Evolutionary conservation across 495 filamentous ascomycete genomes (phyloP).

Genomic region (Peziza echinospora): DNA sequence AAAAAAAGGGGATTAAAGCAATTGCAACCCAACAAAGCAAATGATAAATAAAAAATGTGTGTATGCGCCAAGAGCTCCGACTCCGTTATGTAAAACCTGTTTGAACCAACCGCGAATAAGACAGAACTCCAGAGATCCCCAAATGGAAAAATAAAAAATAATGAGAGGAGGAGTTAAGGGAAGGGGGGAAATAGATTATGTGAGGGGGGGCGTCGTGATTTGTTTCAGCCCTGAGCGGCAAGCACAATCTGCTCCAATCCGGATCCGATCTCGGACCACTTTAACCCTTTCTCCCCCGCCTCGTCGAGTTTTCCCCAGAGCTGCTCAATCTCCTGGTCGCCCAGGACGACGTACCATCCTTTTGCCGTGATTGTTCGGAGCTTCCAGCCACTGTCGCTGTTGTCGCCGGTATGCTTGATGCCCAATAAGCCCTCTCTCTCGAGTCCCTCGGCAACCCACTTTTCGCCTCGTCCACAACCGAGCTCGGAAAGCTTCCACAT

Average conservation of each 20-base stretch:
- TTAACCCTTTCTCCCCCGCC: conserved; percentile 9
- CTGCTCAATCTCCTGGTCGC: conserved; percentile 1
- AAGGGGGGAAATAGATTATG: too few species aligned
- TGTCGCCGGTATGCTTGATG: conserved; percentile 12
- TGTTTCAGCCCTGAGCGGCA: too few species aligned
- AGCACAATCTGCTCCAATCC: conserved; percentile 8
- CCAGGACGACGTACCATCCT: conserved; percentile 13
- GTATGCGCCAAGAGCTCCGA: too few species aligned
- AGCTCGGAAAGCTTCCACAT: conserved; percentile 6
- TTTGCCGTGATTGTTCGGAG: conserved; percentile 12
- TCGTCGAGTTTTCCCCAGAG: conserved; percentile 8
- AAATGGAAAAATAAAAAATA: too few species aligned
- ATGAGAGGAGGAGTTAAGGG: too few species aligned
- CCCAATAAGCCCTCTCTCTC: conserved; percentile 20
- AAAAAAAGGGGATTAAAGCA: too few species aligned
- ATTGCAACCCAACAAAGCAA: too few species aligned
- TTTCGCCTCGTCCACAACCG: conserved; percentile 7
- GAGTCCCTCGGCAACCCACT: conserved; percentile 17
- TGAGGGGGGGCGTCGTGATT: too few species aligned
- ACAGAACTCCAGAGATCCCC: too few species aligned
- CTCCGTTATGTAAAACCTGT: too few species aligned
- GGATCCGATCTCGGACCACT: conserved; percentile 14
- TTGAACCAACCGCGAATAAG: too few species aligned
- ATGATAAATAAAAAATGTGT: too few species aligned
- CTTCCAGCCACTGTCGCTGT: neutral